phyloP scores from a whole-genome alignment of 2,329 filamentous ascomycete genomes.

The Cercospora berteroae region DNA sequence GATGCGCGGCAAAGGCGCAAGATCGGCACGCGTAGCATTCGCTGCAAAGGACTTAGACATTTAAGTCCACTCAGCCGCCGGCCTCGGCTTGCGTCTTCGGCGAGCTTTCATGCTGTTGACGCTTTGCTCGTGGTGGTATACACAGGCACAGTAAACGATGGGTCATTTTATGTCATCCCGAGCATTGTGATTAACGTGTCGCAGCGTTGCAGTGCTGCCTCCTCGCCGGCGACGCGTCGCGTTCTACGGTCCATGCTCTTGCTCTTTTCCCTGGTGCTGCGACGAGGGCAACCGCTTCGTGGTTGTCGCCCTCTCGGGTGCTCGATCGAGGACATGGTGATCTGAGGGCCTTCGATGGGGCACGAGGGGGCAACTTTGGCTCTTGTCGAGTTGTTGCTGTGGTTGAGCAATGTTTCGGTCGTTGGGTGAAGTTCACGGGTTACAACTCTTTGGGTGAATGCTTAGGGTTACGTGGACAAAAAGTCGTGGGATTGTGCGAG shows the following conservation, averaged over 20 bases:
- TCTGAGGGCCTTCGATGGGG: background rate
- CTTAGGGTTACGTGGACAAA: background rate
- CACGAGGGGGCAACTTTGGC: background rate
- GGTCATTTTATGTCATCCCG: background rate
- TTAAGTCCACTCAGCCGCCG: slow-evolving; percentile 5
- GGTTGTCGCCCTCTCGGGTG: background rate
- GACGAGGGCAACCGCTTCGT: background rate
- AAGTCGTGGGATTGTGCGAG: background rate
- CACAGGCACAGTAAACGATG: background rate
- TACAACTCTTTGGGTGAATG: background rate
- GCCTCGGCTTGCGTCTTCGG: slow-evolving; percentile 7
- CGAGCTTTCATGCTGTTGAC: background rate
- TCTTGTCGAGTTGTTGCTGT: background rate
- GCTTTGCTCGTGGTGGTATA: background rate
- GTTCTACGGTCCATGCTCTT: background rate
- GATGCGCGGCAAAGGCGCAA: background rate
- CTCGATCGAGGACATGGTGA: background rate
- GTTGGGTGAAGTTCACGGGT: background rate
- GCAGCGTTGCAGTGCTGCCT: background rate
- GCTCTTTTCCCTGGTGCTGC: background rate
- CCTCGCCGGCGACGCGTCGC: background rate
- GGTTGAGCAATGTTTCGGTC: background rate
- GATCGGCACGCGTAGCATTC: background rate
- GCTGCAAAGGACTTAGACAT: slow-evolving; percentile 10
- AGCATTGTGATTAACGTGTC: background rate